Evolutionary conservation across 176 grass and related monocot species (phyloP).

Genomic region (barley (Hordeum vulgare)): MorexV3_pseudomolecules_assembly NC_058524.1:422469668-422470167

Average conservation of each 20-base stretch:
- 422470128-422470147: constrained; percentile 30
- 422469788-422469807: neutral
- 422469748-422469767: neutral
- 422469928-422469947: neutral
- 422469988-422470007: neutral
- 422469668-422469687: neutral
- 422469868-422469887: neutral
- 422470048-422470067: neutral
- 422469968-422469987: constrained; percentile 4
- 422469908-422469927: neutral
- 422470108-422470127: constrained; percentile 25
- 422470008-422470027: neutral
- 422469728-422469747: neutral
- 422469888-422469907: neutral
- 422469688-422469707: neutral
- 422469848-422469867: neutral
- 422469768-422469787: neutral
- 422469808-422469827: neutral
- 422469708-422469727: neutral
- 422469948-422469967: neutral
- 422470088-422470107: constrained; percentile 3
- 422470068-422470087: neutral
- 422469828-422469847: neutral
- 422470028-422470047: neutral
- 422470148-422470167: constrained; percentile 65